A percentile compares a stretch with the other conserved stretches of the same genome.
Conservation (phyloP, 139 green algal species). For the Chlorella sp. region DNA sequence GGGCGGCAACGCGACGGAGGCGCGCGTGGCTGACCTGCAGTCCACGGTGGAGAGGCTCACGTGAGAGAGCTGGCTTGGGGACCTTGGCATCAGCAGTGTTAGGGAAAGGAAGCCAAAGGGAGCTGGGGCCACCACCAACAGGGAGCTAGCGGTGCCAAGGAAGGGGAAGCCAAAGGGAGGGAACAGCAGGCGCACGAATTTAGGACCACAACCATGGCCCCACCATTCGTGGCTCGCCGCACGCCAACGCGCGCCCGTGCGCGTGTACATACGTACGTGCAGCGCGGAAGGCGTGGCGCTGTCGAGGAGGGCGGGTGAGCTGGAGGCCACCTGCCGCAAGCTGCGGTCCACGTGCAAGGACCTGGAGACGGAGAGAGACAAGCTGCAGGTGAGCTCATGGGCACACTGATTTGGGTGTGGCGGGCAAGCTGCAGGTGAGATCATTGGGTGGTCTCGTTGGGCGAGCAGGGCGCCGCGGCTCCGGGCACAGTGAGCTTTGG, state of each 20-base stretch:
- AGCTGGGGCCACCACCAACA: neutral
- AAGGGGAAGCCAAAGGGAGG: too few relatives aligned
- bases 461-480: neutral
- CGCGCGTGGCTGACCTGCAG: slow-evolving; percentile 32
- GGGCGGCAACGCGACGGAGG: slow-evolving; percentile 30
- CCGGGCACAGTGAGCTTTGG: neutral
- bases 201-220: too few relatives aligned
- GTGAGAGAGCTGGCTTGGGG: too few relatives aligned
- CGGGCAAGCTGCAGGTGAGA: neutral
- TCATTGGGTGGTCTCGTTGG: neutral
- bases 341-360: slow-evolving; percentile 36
- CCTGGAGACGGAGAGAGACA: slow-evolving; percentile 22
- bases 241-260: too few relatives aligned
- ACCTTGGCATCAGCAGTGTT: too few relatives aligned
- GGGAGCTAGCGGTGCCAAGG: neutral
- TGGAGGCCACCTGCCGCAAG: slow-evolving; percentile 71
- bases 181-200: too few relatives aligned
- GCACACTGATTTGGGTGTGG: neutral
- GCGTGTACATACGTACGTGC: too few relatives aligned
- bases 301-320: slow-evolving; percentile 69
- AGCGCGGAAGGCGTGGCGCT: slow-evolving; percentile 63
- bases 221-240: too few relatives aligned
- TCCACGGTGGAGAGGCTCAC: slow-evolving; percentile 43
- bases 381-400: neutral
- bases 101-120: neutral